These are phyloP conservation scores for Gypsophila paniculata DNA, from an alignment of 179 eudicot species.

Conservation along the genomic window DNA sequence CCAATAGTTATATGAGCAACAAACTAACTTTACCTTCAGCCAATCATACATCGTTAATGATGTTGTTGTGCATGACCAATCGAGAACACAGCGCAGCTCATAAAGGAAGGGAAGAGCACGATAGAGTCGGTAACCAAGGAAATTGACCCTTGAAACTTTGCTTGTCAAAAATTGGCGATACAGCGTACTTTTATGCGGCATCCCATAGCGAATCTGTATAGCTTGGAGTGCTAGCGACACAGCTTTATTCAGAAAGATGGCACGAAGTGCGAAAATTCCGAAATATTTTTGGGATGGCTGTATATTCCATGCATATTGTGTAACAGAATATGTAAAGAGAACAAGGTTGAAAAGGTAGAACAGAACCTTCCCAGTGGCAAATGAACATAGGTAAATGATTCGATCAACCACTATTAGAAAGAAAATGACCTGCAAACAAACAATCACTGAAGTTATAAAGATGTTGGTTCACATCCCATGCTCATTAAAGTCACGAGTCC, in stretches of 20 bases:
- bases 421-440: conserved; percentile 72
- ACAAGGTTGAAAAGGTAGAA: conserved; percentile 85
- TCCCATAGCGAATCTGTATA: conserved; percentile 85
- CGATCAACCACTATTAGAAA: conserved; percentile 98
- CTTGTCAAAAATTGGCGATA: conserved; percentile 96
- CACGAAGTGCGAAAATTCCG: conserved; percentile 85
- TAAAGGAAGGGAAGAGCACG: conserved; percentile 97
- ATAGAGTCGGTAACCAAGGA: conserved; percentile 79
- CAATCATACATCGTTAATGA: conserved; percentile 99
- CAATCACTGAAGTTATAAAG: conserved; percentile 21
- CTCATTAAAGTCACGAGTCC: background rate
- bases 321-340: conserved; percentile 79
- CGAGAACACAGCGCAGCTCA: conserved; percentile 95
- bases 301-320: conserved; percentile 92
- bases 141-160: conserved; percentile 69
- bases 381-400: conserved; percentile 88
- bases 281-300: conserved; percentile 58
- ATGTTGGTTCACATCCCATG: background rate
- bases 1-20: background rate
- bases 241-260: conserved; percentile 81
- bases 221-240: conserved; percentile 93
- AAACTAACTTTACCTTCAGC: conserved; percentile 69
- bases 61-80: conserved; percentile 98
- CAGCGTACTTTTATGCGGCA: conserved; percentile 92
- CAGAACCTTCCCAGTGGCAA: conserved; percentile 83